Percentiles rank a stretch among this genome's conserved stretches.
Evolutionary conservation across 2,329 filamentous ascomycete genomes (phyloP).

Genomic region (Verticillium longisporum): DNA sequence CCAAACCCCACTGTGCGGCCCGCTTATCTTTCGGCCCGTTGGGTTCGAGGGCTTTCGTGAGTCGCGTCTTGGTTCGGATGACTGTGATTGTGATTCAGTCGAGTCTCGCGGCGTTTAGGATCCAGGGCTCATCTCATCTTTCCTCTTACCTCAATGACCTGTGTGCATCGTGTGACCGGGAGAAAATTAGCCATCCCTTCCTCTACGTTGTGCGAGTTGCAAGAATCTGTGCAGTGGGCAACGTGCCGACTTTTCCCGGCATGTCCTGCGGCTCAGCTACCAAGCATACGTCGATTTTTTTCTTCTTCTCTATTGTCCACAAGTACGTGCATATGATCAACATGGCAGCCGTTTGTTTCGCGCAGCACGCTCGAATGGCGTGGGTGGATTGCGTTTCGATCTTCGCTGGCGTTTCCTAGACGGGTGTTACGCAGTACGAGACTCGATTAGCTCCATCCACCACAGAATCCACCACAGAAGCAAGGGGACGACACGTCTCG

Average conservation of each 20-base stretch:
- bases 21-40: background rate
- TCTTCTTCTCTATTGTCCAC: background rate
- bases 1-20: background rate
- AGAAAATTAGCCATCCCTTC: too few relatives aligned
- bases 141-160: background rate
- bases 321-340: background rate
- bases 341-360: background rate
- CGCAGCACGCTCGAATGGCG: background rate
- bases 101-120: background rate
- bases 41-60: background rate
- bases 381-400: background rate
- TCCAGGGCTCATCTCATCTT: background rate
- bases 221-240: background rate
- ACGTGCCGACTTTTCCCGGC: background rate
- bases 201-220: too few relatives aligned
- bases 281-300: too few relatives aligned
- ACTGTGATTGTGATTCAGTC: background rate
- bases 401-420: background rate
- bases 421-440: background rate
- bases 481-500: background rate
- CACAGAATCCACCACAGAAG: background rate
- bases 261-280: background rate
- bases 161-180: background rate
- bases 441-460: background rate
- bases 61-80: background rate